Evolutionary conservation across 2,329 filamentous ascomycete species (phyloP).

Genomic region (Laburnicola sp.): DNA sequence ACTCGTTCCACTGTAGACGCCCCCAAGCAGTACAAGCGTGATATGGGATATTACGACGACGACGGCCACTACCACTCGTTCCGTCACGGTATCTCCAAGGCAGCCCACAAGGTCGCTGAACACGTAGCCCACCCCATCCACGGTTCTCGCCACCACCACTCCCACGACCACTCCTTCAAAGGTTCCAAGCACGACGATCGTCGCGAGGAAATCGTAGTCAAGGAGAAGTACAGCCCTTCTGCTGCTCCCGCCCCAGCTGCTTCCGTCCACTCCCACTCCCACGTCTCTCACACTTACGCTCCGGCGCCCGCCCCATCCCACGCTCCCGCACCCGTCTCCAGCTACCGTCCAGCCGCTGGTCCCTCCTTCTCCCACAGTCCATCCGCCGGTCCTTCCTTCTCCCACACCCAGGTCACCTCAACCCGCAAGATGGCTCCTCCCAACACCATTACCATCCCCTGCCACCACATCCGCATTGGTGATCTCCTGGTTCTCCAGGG

Average conservation of each 20-base stretch:
- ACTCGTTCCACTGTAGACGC: constrained; percentile 57
- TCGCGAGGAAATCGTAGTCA: constrained; percentile 54
- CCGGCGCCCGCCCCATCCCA: constrained; percentile 22
- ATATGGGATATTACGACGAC: constrained; percentile 82
- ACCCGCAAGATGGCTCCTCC: constrained; percentile 57
- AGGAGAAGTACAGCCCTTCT: constrained; percentile 48
- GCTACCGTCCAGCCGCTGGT: too few species aligned
- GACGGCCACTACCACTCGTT: constrained; percentile 75
- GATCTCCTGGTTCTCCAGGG: constrained; percentile 99
- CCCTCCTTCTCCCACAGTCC: too few species aligned
- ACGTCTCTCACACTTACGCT: constrained; percentile 31
- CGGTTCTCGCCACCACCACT: constrained; percentile 56
- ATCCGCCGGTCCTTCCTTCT: constrained; percentile 24
- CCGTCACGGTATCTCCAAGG: constrained; percentile 70
- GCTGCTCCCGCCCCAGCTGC: constrained; percentile 32
- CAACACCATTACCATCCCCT: constrained; percentile 96
- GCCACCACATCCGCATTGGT: constrained; percentile 99
- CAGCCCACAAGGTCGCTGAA: constrained; percentile 59
- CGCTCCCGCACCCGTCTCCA: constrained; percentile 85
- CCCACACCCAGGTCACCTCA: constrained; percentile 22
- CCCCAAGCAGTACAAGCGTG: constrained; percentile 56
- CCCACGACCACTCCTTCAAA: constrained; percentile 42
- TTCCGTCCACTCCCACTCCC: constrained; percentile 43
- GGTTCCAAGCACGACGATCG: constrained; percentile 38
- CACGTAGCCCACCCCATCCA: constrained; percentile 66